These are phyloP conservation scores for Nemania sp. DNA, from an alignment of 2,329 filamentous ascomycete species.

Conservation along the genomic window DNA sequence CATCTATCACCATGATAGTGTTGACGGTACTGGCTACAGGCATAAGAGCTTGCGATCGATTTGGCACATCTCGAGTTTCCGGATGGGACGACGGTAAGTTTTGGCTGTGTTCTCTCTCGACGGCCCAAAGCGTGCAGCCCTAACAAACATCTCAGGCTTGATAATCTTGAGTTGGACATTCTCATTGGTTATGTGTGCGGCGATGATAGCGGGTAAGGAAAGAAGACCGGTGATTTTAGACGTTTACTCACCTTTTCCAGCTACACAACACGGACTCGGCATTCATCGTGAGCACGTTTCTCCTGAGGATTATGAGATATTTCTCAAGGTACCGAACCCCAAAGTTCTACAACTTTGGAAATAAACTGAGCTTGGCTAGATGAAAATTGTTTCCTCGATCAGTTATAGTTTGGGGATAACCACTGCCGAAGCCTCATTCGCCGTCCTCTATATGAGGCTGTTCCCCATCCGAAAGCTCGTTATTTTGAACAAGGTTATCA, in stretches of 20 bases:
- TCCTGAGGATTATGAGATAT: slow-evolving; percentile 18
- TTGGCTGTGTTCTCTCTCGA: not conserved
- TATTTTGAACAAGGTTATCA: slow-evolving; percentile 36
- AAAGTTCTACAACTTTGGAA: not conserved
- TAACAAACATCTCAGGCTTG: slow-evolving; percentile 10
- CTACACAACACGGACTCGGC: slow-evolving; percentile 4
- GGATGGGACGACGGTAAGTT: slow-evolving; percentile 31
- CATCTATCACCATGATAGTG: slow-evolving; percentile 15
- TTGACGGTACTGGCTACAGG: slow-evolving; percentile 20
- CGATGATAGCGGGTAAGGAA: slow-evolving; percentile 5
- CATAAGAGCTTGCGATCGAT: slow-evolving; percentile 21
- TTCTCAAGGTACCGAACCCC: slow-evolving; percentile 11
- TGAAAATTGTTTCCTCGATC: slow-evolving; percentile 33
- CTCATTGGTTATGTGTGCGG: not conserved
- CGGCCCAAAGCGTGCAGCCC: slow-evolving; percentile 3
- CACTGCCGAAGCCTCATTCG: slow-evolving; percentile 41
- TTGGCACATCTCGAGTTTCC: slow-evolving; percentile 19
- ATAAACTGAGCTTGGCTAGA: slow-evolving; percentile 1
- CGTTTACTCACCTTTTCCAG: not conserved
- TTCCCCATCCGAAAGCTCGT: slow-evolving; percentile 34
- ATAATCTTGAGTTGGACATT: slow-evolving; percentile 31
- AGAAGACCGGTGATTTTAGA: not conserved
- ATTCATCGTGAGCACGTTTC: not conserved
- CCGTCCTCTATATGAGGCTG: slow-evolving; percentile 41
- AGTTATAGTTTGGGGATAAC: slow-evolving; percentile 40